These are phyloP conservation scores for Cucumis cinereus DNA, from an alignment of 306 rosid genomes.

Conservation along the genomic window DNA sequence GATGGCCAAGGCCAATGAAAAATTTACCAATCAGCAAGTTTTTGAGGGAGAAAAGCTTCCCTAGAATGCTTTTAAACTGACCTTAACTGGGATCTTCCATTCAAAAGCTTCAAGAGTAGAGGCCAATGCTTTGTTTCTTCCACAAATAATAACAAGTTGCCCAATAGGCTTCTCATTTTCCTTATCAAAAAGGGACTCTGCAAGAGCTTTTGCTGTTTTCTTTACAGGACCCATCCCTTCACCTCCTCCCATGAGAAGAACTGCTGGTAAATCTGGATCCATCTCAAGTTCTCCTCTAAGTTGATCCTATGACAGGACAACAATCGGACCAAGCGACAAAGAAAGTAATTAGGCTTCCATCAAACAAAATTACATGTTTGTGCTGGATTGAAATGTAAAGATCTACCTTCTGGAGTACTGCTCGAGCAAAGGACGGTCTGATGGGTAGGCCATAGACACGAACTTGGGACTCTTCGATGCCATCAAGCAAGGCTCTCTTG, in stretches of 20 bases:
- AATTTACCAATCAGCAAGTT: background rate
- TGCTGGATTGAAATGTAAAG: background rate
- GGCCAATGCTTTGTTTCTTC: constrained; percentile 59
- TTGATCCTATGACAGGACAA: constrained; percentile 39
- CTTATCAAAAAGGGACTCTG: constrained; percentile 53
- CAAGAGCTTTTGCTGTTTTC: constrained; percentile 92
- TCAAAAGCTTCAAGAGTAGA: constrained; percentile 47
- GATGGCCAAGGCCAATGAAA: background rate
- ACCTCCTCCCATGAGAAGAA: constrained; percentile 94
- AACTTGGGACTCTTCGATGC: constrained; percentile 65
- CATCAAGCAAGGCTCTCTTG: constrained; percentile 61
- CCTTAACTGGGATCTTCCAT: constrained; percentile 88
- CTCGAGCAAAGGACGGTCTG: constrained; percentile 87
- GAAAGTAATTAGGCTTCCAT: background rate
- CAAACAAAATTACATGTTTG: background rate
- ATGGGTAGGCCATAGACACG: constrained; percentile 79
- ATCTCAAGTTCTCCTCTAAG: constrained; percentile 73
- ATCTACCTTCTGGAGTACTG: constrained; percentile 57
- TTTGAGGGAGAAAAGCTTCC: background rate
- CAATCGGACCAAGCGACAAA: background rate
- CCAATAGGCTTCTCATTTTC: constrained; percentile 61
- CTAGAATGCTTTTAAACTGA: constrained; percentile 14
- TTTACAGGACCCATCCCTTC: constrained; percentile 99
- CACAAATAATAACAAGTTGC: constrained; percentile 70
- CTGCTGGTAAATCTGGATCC: constrained; percentile 80